Conservation (phyloP, 352 stramenopile genomes). For the Phytophthora constricta region DNA sequence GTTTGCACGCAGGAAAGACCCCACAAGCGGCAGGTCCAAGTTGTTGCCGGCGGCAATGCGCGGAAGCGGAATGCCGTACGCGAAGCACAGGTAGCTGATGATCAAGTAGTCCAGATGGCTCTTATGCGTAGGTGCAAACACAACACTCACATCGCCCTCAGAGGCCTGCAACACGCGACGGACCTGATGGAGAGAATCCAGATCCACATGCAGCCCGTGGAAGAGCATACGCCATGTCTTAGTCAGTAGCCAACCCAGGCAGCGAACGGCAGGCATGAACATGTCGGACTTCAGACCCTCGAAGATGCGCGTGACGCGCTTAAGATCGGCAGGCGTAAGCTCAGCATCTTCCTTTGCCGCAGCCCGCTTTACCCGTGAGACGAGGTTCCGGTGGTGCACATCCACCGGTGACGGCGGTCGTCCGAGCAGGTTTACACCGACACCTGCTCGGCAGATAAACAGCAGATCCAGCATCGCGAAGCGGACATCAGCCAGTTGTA, state of each 20-base stretch:
- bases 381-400: conserved; percentile 52
- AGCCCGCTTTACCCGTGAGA: conserved; percentile 40
- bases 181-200: conserved; percentile 66
- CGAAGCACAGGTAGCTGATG: conserved; percentile 91
- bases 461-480: conserved; percentile 70
- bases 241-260: conserved; percentile 77
- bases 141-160: conserved; percentile 67
- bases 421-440: conserved; percentile 59
- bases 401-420: conserved; percentile 44
- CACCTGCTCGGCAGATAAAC: conserved; percentile 66
- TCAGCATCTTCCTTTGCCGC: conserved; percentile 8
- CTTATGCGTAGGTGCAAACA: conserved; percentile 90
- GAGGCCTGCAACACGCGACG: conserved; percentile 55
- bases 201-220: conserved; percentile 71
- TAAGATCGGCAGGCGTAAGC: conserved; percentile 31
- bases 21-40: conserved; percentile 82
- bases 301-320: conserved; percentile 66
- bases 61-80: conserved; percentile 85
- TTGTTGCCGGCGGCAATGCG: conserved; percentile 91
- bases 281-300: conserved; percentile 75
- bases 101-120: conserved; percentile 92
- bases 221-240: conserved; percentile 86
- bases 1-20: conserved; percentile 81
- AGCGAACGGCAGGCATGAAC: conserved; percentile 74
- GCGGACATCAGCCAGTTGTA: conserved; percentile 54